Conservation (phyloP, 1,139 yeast genomes). For the Yamadazyma diddensiae region DNA sequence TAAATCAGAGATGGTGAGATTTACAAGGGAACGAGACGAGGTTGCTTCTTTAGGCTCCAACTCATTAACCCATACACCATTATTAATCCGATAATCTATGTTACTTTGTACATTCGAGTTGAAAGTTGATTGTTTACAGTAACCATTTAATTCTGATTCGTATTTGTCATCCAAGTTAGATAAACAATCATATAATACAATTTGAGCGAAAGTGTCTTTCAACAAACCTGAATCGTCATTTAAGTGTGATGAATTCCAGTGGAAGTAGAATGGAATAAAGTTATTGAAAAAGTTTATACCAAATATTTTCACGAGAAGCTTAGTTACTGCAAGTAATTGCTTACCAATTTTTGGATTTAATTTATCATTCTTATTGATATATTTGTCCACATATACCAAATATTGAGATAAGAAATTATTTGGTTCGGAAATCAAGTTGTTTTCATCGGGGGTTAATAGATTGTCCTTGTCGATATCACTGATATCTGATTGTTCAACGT, state of each 20-base stretch:
- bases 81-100: constrained; percentile 26
- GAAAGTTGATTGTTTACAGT: constrained; percentile 25
- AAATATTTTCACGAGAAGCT: constrained; percentile 26
- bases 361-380: constrained; percentile 23
- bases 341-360: constrained; percentile 21
- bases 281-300: constrained; percentile 49
- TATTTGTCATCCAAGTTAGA: constrained; percentile 30
- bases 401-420: constrained; percentile 37
- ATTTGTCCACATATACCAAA: constrained; percentile 33
- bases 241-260: constrained; percentile 33
- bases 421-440: constrained; percentile 34
- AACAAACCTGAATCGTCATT: constrained; percentile 5
- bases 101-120: constrained; percentile 23
- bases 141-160: constrained; percentile 23
- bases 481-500: constrained; percentile 3
- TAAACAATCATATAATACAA: constrained; percentile 25
- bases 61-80: constrained; percentile 30
- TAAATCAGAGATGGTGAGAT: constrained; percentile 20
- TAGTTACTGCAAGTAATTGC: constrained; percentile 25
- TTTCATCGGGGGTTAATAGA: constrained; percentile 33
- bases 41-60: constrained; percentile 11
- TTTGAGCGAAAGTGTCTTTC: constrained; percentile 38
- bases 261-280: constrained; percentile 46
- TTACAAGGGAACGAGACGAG: constrained; percentile 4
- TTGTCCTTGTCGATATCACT: constrained; percentile 20